Conservation (phyloP, 306 rosid genomes). For the Spatholobus suberectus region DNA sequence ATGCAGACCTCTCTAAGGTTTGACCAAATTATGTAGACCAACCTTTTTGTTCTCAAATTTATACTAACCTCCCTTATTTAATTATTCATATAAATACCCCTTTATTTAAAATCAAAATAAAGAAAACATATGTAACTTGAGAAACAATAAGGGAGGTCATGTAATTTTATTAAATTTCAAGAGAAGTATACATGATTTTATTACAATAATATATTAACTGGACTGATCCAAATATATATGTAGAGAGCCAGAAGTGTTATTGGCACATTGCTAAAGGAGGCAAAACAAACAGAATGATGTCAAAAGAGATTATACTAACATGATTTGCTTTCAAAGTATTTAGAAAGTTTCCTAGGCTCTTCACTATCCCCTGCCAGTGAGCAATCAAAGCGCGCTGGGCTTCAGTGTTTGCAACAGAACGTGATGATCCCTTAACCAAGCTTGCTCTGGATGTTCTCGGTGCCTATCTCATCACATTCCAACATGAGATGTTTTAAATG, state of each 20-base stretch:
- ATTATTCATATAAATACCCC: constrained; percentile 7
- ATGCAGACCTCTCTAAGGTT: constrained; percentile 11
- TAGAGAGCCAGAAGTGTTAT: neutral
- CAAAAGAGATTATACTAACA: constrained; percentile 59
- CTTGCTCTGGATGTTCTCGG: constrained; percentile 95
- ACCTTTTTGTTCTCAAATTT: constrained; percentile 1
- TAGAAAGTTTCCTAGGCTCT: constrained; percentile 74
- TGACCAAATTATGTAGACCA: neutral
- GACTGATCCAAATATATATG: constrained; percentile 19
- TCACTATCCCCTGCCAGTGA: constrained; percentile 97
- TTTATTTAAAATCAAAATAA: constrained; percentile 12
- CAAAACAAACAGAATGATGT: constrained; percentile 22
- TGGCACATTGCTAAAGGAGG: constrained; percentile 17
- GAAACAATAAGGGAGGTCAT: neutral
- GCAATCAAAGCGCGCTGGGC: constrained; percentile 90
- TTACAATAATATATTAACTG: constrained; percentile 18
- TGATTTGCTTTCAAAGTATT: constrained; percentile 85
- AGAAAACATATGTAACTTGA: constrained; percentile 24
- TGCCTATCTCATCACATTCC: constrained; percentile 58
- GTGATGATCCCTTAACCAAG: constrained; percentile 83
- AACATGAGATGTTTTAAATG: constrained; percentile 35
- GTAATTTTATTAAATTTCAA: constrained; percentile 15
- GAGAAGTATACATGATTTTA: constrained; percentile 9
- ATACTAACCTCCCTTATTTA: neutral
- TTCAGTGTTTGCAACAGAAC: constrained; percentile 79